phyloP scores from a whole-genome alignment of 352 stramenopile genomes.

The Phytophthora colocasiae region DNA sequence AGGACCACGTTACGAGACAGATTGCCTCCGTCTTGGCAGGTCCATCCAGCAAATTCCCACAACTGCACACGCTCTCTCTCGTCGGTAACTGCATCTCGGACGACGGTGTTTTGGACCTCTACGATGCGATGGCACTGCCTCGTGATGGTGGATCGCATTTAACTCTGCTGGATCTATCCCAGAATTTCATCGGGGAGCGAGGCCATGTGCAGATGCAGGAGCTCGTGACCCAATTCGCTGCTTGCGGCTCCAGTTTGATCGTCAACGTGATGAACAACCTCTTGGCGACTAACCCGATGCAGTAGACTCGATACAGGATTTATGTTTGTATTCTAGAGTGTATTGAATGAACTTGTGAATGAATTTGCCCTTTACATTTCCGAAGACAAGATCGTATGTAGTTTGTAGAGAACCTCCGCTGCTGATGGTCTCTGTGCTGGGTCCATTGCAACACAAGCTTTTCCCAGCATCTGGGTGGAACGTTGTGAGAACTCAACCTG shows the following conservation, averaged over 20 bases:
- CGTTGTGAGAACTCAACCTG: slow-evolving; percentile 22
- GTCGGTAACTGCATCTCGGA: slow-evolving; percentile 68
- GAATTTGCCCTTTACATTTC: slow-evolving; percentile 10
- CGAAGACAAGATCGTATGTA: slow-evolving; percentile 31
- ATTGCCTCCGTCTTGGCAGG: slow-evolving; percentile 42
- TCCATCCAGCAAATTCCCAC: slow-evolving; percentile 38
- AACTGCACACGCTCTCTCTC: slow-evolving; percentile 44
- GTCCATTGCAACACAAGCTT: slow-evolving; percentile 24
- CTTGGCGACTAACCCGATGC: slow-evolving; percentile 13
- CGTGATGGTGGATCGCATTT: slow-evolving; percentile 10
- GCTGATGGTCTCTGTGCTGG: slow-evolving; percentile 16
- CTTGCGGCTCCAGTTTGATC: slow-evolving; percentile 23
- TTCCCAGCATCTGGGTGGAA: slow-evolving; percentile 11
- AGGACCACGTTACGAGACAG: slow-evolving; percentile 56
- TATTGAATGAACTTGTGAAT: slow-evolving; percentile 12
- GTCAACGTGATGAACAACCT: slow-evolving; percentile 52
- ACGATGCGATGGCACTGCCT: slow-evolving; percentile 37
- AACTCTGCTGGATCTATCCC: slow-evolving; percentile 43
- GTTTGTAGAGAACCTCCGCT: slow-evolving; percentile 41
- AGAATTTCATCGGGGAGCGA: slow-evolving; percentile 68
- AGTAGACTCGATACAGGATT: slow-evolving; percentile 2
- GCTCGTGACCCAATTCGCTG: slow-evolving; percentile 37
- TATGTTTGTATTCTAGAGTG: slow-evolving; percentile 6
- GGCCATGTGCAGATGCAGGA: slow-evolving; percentile 52
- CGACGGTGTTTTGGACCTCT: slow-evolving; percentile 48